phyloP scores from a whole-genome alignment of 495 filamentous ascomycete genomes.

The Podospora appendiculata region DNA sequence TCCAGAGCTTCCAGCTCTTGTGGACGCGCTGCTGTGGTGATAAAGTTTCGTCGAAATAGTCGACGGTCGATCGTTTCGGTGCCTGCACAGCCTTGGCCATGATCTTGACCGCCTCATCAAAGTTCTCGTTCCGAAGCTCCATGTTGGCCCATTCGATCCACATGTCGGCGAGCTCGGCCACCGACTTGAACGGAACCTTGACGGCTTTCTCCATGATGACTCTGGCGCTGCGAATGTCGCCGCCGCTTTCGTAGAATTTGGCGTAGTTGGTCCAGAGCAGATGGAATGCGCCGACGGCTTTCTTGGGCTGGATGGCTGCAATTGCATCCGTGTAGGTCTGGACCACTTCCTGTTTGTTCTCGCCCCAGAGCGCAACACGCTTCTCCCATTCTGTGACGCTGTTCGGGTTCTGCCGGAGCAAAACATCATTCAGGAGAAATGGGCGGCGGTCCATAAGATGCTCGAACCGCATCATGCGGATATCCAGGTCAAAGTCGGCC shows the following conservation, averaged over 20 bases:
- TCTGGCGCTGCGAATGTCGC: slow-evolving; percentile 75
- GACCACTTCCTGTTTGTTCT: slow-evolving; percentile 84
- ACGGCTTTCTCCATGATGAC: slow-evolving; percentile 97
- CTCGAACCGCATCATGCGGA: slow-evolving; percentile 96
- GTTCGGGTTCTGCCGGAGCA: slow-evolving; percentile 91
- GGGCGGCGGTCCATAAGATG: slow-evolving; percentile 95
- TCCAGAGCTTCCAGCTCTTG: slow-evolving; percentile 99
- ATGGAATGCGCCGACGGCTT: slow-evolving; percentile 88
- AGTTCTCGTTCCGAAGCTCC: slow-evolving; percentile 92
- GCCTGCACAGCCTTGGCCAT: slow-evolving; percentile 97
- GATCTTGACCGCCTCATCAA: slow-evolving; percentile 86
- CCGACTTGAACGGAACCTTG: slow-evolving; percentile 93
- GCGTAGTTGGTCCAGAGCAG: slow-evolving; percentile 97
- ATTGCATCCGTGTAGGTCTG: slow-evolving; percentile 96
- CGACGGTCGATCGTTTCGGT: slow-evolving; percentile 87
- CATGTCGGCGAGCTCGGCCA: slow-evolving; percentile 90
- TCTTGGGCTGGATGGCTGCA: slow-evolving; percentile 85
- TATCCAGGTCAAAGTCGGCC: slow-evolving; percentile 91
- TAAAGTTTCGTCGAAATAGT: slow-evolving; percentile 95
- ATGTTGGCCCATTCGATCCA: slow-evolving; percentile 99
- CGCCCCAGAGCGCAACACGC: slow-evolving; percentile 87
- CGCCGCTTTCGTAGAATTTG: slow-evolving; percentile 90
- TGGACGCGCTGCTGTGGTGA: slow-evolving; percentile 94
- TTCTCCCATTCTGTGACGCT: slow-evolving; percentile 98
- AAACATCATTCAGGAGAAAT: slow-evolving; percentile 94